Evolutionary conservation across 2,329 filamentous ascomycete genomes (phyloP).

Genomic region (Epichloe sylvatica): DNA sequence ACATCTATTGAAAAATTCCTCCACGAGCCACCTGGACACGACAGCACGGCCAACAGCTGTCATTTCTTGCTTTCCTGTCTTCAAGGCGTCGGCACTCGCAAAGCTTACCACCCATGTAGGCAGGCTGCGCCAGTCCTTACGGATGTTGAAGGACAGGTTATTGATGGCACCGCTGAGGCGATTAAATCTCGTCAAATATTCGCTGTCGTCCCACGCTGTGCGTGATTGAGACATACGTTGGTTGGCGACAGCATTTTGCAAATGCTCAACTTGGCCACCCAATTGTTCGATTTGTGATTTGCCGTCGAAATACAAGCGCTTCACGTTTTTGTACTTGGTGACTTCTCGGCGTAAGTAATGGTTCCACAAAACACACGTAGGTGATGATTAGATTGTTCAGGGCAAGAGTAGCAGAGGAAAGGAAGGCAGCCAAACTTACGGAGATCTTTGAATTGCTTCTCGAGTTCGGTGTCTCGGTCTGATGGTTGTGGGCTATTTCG

Average conservation of each 20-base stretch:
- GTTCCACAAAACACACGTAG: neutral
- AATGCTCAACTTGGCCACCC: constrained; percentile 66
- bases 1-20: constrained; percentile 79
- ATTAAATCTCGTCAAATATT: constrained; percentile 80
- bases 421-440: constrained; percentile 25
- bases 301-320: constrained; percentile 93
- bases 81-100: constrained; percentile 73
- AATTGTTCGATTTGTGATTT: constrained; percentile 84
- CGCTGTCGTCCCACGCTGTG: constrained; percentile 86
- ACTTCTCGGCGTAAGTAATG: constrained; percentile 36
- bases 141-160: constrained; percentile 88
- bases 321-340: constrained; percentile 94
- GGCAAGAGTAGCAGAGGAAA: constrained; percentile 1
- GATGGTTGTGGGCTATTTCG: constrained; percentile 44
- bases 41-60: constrained; percentile 82
- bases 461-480: constrained; percentile 32
- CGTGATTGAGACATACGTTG: constrained; percentile 89
- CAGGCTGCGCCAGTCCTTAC: constrained; percentile 79
- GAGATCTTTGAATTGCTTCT: constrained; percentile 44
- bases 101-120: constrained; percentile 67
- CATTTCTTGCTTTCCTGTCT: constrained; percentile 93
- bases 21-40: constrained; percentile 78
- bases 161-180: constrained; percentile 87
- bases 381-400: neutral
- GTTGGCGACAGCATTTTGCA: constrained; percentile 95